Conservation (phyloP, 2,329 filamentous ascomycete genomes). For the Fusarium brevicatenulatum region DNA sequence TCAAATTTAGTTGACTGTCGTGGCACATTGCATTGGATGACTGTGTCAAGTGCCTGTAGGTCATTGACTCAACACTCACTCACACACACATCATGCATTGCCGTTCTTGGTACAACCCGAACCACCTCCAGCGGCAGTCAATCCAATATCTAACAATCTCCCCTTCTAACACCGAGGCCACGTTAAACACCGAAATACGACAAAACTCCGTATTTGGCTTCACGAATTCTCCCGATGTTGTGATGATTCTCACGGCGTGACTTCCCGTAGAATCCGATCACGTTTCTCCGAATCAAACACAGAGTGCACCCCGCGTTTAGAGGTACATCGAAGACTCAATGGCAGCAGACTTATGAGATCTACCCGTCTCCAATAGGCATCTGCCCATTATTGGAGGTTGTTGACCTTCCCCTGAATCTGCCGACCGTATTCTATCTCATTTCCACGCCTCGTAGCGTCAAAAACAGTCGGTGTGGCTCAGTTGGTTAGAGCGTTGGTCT, state of each 20-base stretch:
- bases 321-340: not conserved
- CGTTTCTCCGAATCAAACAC: slow-evolving; percentile 24
- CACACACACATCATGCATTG: not conserved
- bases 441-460: slow-evolving; percentile 1
- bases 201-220: slow-evolving; percentile 20
- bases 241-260: slow-evolving; percentile 8
- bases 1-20: not conserved
- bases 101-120: slow-evolving; percentile 9
- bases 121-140: slow-evolving; percentile 1
- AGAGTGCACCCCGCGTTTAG: slow-evolving; percentile 3
- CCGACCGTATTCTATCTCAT: not conserved
- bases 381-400: no score
- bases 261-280: slow-evolving; percentile 33
- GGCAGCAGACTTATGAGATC: not conserved
- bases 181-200: slow-evolving; percentile 30
- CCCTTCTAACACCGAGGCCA: not conserved
- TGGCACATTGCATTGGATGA: not conserved
- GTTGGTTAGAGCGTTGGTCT: slow-evolving; percentile 47
- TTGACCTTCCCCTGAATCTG: accelerated
- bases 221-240: slow-evolving; percentile 26
- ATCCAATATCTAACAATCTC: not conserved
- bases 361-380: not conserved
- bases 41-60: not conserved
- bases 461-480: slow-evolving; percentile 43
- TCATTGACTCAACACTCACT: not conserved